Base-by-base conservation (phyloP, 805 yeast species). In the Candida sakaeoensis region DNA sequence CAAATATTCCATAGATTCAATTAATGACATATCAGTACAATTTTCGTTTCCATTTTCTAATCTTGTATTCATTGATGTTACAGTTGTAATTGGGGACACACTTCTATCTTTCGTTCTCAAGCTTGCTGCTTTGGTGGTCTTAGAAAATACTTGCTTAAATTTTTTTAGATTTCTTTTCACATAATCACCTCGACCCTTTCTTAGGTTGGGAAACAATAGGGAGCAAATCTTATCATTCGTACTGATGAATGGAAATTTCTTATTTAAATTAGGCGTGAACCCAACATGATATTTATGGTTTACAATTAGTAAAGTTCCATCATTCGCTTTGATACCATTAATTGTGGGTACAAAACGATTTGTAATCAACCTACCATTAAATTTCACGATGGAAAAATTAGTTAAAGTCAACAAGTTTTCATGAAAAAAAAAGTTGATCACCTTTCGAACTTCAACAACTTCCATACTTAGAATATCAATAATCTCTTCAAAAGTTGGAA, bases 401-500 rank as follows among this genome's bases (percentile, higher is more conserved):
- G 14, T 7, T 15, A 28, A 4, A 4, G 7, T 14, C 4, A 28
- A 12, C 5, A 47, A 26, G 24, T 42, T 40, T 22, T 51, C 44
- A 9, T 29, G 15, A 34, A 53, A 47, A 4, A 53, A 40, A 23
- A 41, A 37, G 18, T 51, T 49, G 47, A 38, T 10, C 28, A 17
- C 30, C 29, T 21, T 21, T 13, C 13, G 23, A 5, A 32, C 13
- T 8, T 36, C 30, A 3, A 27, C 18, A 26, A 18, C 9, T 4
- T 23, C 23, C 8, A 13, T 8, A 12, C 22, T 26, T 57, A 44
- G 44, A 48, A 37, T 10, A 28, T 21, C 31, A 32, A 42, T 33
- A 51, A 35, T 45, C 24, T 34, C 27, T 41, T 28, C 21, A 51
- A 18, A 29, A 49, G 38, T 21, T 49, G 38, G 70, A 36, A 54